Base-by-base conservation (phyloP, 495 filamentous ascomycete species). In the Lophiotrema nucula region DNA sequence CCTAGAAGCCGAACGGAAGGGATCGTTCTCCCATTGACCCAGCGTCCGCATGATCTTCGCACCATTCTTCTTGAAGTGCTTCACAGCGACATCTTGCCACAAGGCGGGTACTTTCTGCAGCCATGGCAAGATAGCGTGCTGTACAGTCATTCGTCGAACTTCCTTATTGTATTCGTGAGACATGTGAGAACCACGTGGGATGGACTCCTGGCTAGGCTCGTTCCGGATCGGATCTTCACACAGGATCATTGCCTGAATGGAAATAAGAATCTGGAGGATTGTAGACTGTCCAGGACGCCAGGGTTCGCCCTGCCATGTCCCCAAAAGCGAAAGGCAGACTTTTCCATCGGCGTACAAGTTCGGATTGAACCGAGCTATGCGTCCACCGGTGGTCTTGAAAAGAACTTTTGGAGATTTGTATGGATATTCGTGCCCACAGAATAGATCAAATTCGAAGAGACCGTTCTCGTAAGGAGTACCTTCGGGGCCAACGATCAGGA, bases 161-260 rank as follows among this genome's bases (percentile, higher is more conserved):
- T 47, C 39, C 2, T 62, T 43, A 50, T 77, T 81, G 64, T 78
- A 77, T 2, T 42, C 44, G 8, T 70, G 35, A 1, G 68, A 70
- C 10, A 52, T 35, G 2, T 44, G 26, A 12, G 66, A 60, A 33
- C 72, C 56, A 3, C 56, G 24, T 4, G 26, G 15, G 3, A 38
- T 26, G 15, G 8, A 8, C 52, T 80, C 76, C 24, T 67, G 65
- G 12, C 78, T 76, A 0, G 83, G 82, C 57, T 85, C 79, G 66
- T 85, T 86, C 71, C 76, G 77, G 69, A 73, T 79, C 2, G 83
- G 83, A 23, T 79, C 50, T 3, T 77, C 77, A 49, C 74, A 78
- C 49, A 87, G 74, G 33, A 87, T 76, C 81, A 87, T 83, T 25
- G 76, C 74, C 62, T 85, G 83, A 47, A 87, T 78, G 37, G 76